Percentiles rank a stretch among this genome's conserved stretches.
phyloP scores from a whole-genome alignment of 2,329 filamentous ascomycete genomes.

The Colletotrichum lindemuthianum region DNA sequence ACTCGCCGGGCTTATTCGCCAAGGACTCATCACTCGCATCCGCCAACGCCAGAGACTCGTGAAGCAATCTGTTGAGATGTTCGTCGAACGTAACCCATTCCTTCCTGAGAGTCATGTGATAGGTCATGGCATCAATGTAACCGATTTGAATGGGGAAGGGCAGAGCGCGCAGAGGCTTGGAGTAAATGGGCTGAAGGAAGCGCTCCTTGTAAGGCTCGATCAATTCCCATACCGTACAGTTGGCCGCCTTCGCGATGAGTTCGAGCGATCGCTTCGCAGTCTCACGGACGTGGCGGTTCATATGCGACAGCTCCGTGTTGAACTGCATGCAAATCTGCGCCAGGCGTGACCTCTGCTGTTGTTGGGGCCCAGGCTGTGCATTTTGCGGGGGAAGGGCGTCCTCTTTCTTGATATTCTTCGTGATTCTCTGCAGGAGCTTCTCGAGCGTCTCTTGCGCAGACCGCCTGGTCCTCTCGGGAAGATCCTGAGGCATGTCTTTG shows the following conservation, averaged over 20 bases:
- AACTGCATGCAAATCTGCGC: conserved; percentile 84
- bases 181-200: conserved; percentile 90
- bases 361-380: conserved; percentile 48
- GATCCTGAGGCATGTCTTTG: conserved; percentile 95
- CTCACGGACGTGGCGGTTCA: conserved; percentile 93
- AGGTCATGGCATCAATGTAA: conserved; percentile 97
- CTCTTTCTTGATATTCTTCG: conserved; percentile 81
- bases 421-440: conserved; percentile 80
- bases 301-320: conserved; percentile 89
- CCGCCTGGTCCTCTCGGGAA: conserved; percentile 87
- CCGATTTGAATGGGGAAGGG: conserved; percentile 97
- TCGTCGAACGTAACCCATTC: conserved; percentile 94
- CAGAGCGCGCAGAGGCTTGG: conserved; percentile 90
- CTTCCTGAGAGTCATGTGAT: conserved; percentile 88
- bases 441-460: conserved; percentile 87
- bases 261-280: conserved; percentile 85
- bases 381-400: conserved; percentile 63
- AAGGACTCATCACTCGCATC: conserved; percentile 95
- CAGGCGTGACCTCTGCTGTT: conserved; percentile 67
- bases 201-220: conserved; percentile 91
- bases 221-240: conserved; percentile 85
- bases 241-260: conserved; percentile 81
- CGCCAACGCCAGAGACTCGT: conserved; percentile 92
- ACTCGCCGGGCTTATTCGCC: conserved; percentile 91
- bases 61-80: conserved; percentile 85